Evolutionary conservation across 345 rosid species (phyloP), one percentile per base, ranked within the genome.

Genomic region (Moricandia moricandioides): DNA sequence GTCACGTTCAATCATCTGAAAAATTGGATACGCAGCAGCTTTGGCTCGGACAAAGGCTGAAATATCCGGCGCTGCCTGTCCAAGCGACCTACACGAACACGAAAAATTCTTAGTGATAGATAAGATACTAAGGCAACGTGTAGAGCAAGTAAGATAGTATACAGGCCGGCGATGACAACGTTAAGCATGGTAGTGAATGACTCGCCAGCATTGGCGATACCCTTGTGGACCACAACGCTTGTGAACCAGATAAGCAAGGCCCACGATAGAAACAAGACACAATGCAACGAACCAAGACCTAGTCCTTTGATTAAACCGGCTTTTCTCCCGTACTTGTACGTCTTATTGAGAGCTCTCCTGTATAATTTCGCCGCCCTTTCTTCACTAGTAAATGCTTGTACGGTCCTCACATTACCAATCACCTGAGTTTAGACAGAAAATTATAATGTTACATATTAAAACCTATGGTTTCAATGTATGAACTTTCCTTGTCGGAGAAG

Each of bases 131-230:
- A 69, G 47, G 29, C 69, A 62, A 69, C 70, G 65, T 75, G 11
- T 9, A 56, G 1, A 30, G 52, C 13, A 68, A 69, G 69, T 11
- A 29, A 24, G 8, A 21, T 21, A 21, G 24, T 33, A 82, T 90
- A 92, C 98, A 95, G 76, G 86, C 99, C 97, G 4, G 97, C 81
- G 58, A 92, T 90, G 65, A 92, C 99, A 49, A 92, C 99, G 72
- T 92, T 95, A 67, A 95, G 97, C 99, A 95, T 95, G 65, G 99
- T 95, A 12, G 99, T 95, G 86, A 95, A 95, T 35, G 99, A 86
- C 57, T 89, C 86, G 14, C 96, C 99, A 6, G 97, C 97, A 74
- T 92, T 72, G 26, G 97, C 87, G 12, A 95, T 95, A 1, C 64
- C 17, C 70, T 95, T 92, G 54, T 95, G 99, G 40, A 95, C 99